phyloP scores from a whole-genome alignment of 257 asterid species.

The Cruciata laevipes region DNA sequence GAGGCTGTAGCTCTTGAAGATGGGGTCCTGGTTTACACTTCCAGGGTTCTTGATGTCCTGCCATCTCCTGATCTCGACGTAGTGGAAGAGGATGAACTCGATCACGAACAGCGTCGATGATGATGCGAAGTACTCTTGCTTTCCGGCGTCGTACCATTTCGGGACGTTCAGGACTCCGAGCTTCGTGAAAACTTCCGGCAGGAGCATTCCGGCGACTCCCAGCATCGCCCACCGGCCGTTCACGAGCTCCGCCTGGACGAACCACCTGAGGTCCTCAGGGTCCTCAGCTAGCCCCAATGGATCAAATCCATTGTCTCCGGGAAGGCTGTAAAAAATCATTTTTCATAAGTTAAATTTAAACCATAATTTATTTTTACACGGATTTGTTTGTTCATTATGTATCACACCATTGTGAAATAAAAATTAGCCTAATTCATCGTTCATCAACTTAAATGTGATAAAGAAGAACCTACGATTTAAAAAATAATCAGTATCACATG shows the following conservation, averaged over 20 bases:
- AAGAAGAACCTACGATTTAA: too few relatives aligned
- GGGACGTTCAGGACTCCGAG: slow-evolving; percentile 69
- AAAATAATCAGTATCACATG: too few relatives aligned
- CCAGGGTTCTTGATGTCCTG: slow-evolving; percentile 98
- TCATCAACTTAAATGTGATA: too few relatives aligned
- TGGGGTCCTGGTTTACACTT: slow-evolving; percentile 88
- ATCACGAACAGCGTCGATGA: slow-evolving; percentile 80
- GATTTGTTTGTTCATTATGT: too few relatives aligned
- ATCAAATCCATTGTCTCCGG: slow-evolving; percentile 93
- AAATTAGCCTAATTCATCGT: too few relatives aligned
- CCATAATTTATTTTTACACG: too few relatives aligned
- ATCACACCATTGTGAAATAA: neutral
- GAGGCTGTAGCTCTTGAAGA: slow-evolving; percentile 76
- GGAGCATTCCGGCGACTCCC: slow-evolving; percentile 84
- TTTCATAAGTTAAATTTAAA: neutral
- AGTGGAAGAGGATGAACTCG: slow-evolving; percentile 93
- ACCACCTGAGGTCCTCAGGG: slow-evolving; percentile 80
- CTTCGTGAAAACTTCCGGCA: slow-evolving; percentile 73
- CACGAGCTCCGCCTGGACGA: slow-evolving; percentile 80
- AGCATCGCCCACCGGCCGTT: slow-evolving; percentile 96
- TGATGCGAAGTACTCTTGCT: slow-evolving; percentile 70
- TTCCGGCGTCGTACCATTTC: slow-evolving; percentile 91
- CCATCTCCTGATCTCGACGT: slow-evolving; percentile 94
- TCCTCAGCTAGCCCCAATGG: slow-evolving; percentile 87
- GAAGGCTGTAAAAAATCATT: slow-evolving; percentile 32